Conservation (phyloP, 2,329 filamentous ascomycete genomes). For the Amylocarpus encephaloides region DNA sequence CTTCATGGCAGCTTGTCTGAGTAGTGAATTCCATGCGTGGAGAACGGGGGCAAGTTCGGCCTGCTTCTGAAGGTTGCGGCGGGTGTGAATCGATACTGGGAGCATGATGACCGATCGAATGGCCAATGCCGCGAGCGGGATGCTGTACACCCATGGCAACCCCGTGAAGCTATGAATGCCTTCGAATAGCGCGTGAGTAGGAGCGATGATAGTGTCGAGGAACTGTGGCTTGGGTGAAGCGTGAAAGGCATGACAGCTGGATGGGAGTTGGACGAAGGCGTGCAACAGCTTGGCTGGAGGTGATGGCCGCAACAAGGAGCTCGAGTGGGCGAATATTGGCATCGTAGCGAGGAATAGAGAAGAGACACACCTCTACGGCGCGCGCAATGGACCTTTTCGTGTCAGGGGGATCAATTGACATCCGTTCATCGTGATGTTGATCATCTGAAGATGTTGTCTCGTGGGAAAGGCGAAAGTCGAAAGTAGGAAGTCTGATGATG, state of each 20-base stretch:
- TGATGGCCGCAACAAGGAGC: not conserved
- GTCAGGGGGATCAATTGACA: not conserved
- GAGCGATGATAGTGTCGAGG: constrained; percentile 37
- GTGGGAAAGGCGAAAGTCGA: not conserved
- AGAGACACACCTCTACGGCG: not conserved
- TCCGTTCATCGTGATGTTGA: not conserved
- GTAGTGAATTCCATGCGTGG: constrained; percentile 31
- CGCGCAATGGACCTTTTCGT: not conserved
- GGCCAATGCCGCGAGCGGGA: constrained; percentile 48
- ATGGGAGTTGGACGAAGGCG: constrained; percentile 21
- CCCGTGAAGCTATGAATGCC: constrained; percentile 43
- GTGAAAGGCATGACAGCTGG: constrained; percentile 41
- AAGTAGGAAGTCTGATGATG: not conserved
- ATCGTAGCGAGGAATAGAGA: not conserved
- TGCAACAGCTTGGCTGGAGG: not conserved
- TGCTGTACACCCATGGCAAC: constrained; percentile 47
- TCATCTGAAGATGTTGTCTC: not conserved
- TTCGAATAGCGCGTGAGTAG: constrained; percentile 41
- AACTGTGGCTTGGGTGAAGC: constrained; percentile 38
- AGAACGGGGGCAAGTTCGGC: constrained; percentile 38
- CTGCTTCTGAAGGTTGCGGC: constrained; percentile 36
- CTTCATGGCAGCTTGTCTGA: constrained; percentile 25
- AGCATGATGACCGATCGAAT: constrained; percentile 42
- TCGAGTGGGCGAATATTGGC: not conserved
- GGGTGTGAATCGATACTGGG: constrained; percentile 39